These are phyloP conservation scores for Dipodascus albidus DNA, from an alignment of 805 yeast genomes.

Conservation along the genomic window DNA sequence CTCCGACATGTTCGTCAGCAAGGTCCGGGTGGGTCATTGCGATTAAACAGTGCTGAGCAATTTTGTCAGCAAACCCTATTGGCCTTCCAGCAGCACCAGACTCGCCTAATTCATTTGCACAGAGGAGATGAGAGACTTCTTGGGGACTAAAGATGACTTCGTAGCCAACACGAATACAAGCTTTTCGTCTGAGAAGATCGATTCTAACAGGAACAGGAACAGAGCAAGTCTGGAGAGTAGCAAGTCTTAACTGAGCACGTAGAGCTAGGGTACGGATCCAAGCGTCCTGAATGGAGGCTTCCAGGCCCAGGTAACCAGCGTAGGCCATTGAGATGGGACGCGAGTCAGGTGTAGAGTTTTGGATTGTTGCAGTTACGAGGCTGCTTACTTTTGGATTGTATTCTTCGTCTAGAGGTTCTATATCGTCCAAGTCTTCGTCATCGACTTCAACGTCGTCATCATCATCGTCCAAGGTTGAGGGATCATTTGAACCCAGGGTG, in stretches of 20 bases:
- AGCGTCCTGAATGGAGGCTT: background rate
- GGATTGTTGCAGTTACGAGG: background rate
- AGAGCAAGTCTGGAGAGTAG: background rate
- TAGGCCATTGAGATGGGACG: background rate
- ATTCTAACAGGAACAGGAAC: background rate
- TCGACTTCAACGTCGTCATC: background rate
- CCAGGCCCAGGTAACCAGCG: background rate
- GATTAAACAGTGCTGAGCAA: background rate
- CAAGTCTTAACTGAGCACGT: background rate
- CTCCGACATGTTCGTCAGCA: background rate
- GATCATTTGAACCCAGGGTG: background rate
- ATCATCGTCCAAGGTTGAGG: background rate
- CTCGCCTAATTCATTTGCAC: background rate
- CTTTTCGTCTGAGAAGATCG: background rate
- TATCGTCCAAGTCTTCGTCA: background rate
- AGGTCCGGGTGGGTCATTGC: background rate
- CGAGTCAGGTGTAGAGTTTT: background rate
- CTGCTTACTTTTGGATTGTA: background rate
- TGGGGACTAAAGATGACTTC: background rate
- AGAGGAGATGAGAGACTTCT: background rate
- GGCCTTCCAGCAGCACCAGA: background rate
- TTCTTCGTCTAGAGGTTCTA: background rate
- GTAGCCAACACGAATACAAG: background rate
- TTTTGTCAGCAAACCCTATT: background rate
- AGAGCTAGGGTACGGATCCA: background rate